These are phyloP conservation scores for Lachnellula hyalina DNA, from an alignment of 2,329 filamentous ascomycete species.

Conservation along the genomic window DNA sequence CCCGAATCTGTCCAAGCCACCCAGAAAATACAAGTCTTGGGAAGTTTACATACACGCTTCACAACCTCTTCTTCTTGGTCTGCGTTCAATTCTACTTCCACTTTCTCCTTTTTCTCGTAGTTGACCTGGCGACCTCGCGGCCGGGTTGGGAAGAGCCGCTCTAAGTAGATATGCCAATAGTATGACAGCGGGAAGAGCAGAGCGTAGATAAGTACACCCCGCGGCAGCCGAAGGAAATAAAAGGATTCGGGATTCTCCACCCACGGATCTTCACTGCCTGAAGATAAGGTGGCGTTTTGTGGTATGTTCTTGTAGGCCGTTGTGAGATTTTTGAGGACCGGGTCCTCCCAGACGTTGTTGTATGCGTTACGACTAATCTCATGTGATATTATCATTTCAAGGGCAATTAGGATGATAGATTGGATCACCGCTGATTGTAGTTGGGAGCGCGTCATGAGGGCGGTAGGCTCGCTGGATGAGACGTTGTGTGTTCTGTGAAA, in stretches of 20 bases:
- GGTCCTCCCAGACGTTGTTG: constrained; percentile 1
- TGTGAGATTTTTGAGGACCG: constrained; percentile 2
- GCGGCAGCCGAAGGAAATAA: not conserved
- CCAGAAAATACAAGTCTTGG: too few species aligned
- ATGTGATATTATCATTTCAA: not conserved
- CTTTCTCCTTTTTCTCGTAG: constrained; percentile 1
- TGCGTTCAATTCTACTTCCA: not conserved
- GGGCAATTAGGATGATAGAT: not conserved
- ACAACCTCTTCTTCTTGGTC: constrained; percentile 4
- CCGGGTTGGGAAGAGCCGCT: constrained; percentile 2
- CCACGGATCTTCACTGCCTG: not conserved
- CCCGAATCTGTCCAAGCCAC: too few species aligned
- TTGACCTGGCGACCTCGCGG: not conserved
- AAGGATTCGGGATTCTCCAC: not conserved
- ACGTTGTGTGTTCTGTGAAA: not conserved
- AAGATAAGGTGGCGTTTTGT: not conserved
- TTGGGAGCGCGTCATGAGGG: constrained; percentile 2
- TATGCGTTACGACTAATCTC: constrained; percentile 2
- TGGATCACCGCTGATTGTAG: constrained; percentile 1
- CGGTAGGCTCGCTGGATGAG: not conserved
- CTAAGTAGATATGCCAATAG: constrained; percentile 3
- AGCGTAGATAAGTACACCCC: not conserved
- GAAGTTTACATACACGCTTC: not conserved
- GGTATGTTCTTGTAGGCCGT: not conserved
- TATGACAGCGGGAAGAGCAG: constrained; percentile 1